Base-by-base conservation (phyloP, 2,329 filamentous ascomycete species). In the Tothia fuscella region DNA sequence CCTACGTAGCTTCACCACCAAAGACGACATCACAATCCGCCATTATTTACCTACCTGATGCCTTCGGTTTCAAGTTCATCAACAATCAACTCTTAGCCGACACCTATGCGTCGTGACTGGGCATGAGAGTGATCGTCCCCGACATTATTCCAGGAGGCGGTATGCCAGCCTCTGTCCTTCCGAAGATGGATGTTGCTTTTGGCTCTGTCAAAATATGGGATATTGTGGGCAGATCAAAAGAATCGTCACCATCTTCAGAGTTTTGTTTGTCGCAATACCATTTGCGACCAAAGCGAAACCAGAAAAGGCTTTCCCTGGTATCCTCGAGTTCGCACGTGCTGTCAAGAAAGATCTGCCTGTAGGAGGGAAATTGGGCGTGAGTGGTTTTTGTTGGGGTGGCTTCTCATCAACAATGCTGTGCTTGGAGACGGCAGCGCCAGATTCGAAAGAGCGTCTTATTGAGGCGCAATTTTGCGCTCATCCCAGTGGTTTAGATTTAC, bases 11-110 rank as follows among this genome's bases (percentile, higher is more conserved):
- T 16, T 7, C 9, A 7, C 10, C 35, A 9, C 35, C 35, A 6
- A 24, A 16, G 13, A 29, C 9, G 9, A 12, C 35, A 6, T 20
- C 35, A 10, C 42, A 40, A 26, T 48, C 42, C 30, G 55, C 53
- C 7, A 52, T 59, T n/a, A 33, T 60, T 12, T 57, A 51, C 41
- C 46, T 59, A 6, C 53, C 53, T 9, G 57, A 60, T 40, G 55
- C 59, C 46, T 60, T 54, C 42, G 57, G 57, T 31, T 43, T 56
- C 21, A 49, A 51, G 3, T 43, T 56, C n/a, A 36, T 53, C 30
- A 52, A 57, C 41, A 59, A 57, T 42, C 51, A 52, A 39, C 52
- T 58, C 2, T 49, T 58, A 12, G 56, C 56, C 14, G 56, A 59
- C 43, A 52, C 50, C 17, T 43, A 59, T 12, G 53, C 56, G 14